Conservation (phyloP, 2,329 filamentous ascomycete genomes). For the Aschersonia sp. region DNA sequence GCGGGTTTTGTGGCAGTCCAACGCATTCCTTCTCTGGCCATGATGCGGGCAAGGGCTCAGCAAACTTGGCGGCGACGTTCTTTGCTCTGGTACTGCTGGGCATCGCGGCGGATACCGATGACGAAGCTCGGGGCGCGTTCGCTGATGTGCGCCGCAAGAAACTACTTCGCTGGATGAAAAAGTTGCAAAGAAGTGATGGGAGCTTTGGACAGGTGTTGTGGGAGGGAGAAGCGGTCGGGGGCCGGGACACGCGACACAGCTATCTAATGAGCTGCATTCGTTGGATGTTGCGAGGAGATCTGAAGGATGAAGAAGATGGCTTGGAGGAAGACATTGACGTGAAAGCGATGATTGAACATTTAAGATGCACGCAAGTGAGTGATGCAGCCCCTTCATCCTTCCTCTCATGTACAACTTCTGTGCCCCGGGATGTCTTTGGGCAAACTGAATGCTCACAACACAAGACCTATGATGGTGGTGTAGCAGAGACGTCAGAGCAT, state of each 20-base stretch:
- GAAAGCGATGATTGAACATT: constrained; percentile 52
- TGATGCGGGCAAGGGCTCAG: constrained; percentile 31
- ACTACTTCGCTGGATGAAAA: constrained; percentile 60
- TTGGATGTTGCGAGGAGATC: constrained; percentile 60
- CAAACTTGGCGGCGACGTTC: constrained; percentile 76
- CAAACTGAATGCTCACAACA: not conserved
- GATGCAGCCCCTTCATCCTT: not conserved
- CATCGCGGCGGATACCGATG: constrained; percentile 25
- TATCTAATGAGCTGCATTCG: constrained; percentile 71
- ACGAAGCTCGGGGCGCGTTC: constrained; percentile 30
- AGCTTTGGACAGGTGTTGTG: constrained; percentile 79
- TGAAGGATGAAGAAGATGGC: constrained; percentile 32
- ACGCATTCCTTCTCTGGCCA: constrained; percentile 33
- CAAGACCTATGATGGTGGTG: constrained; percentile 72
- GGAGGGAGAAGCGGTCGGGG: constrained; percentile 49
- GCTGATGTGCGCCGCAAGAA: constrained; percentile 49
- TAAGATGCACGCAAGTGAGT: constrained; percentile 44
- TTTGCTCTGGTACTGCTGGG: constrained; percentile 71
- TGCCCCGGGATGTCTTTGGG: not conserved
- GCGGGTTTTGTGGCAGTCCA: constrained; percentile 80
- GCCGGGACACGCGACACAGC: constrained; percentile 74
- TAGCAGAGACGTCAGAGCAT: constrained; percentile 62
- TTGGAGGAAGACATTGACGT: constrained; percentile 62
- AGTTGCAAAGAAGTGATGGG: constrained; percentile 67
- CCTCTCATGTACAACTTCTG: not conserved